These are phyloP conservation scores for Chenopodium quinoa DNA, from an alignment of 148 eudicot genomes.

Conservation along the genomic window DNA sequence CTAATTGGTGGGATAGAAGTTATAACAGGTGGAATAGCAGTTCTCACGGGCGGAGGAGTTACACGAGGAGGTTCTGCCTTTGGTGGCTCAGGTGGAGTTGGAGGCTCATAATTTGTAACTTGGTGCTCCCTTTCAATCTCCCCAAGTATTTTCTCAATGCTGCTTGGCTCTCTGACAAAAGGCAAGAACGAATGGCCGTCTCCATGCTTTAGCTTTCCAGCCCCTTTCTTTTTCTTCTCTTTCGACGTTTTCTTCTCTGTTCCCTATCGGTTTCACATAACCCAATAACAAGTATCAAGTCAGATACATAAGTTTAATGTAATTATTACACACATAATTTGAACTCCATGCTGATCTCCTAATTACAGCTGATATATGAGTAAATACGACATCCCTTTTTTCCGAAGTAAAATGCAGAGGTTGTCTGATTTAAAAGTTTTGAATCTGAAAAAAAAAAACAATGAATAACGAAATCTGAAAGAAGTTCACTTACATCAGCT, in stretches of 20 bases:
- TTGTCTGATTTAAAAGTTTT: background rate
- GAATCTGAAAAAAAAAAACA: background rate
- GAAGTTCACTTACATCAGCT: conserved; percentile 51
- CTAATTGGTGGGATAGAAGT: conserved; percentile 30
- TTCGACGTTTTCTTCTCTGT: conserved; percentile 60
- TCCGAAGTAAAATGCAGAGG: background rate
- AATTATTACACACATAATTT: background rate
- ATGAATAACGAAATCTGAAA: background rate
- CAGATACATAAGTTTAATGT: background rate
- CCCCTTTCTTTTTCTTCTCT: conserved; percentile 72
- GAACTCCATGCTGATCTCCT: background rate
- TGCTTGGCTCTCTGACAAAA: conserved; percentile 77
- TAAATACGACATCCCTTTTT: background rate
- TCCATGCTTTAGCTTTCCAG: conserved; percentile 56
- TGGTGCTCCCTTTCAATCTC: conserved; percentile 65
- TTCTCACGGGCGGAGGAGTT: conserved; percentile 36
- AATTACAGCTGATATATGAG: background rate
- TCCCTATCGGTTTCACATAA: conserved; percentile 36
- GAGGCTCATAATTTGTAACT: conserved; percentile 38
- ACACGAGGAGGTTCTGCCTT: conserved; percentile 38
- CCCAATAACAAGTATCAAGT: background rate
- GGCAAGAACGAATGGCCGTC: conserved; percentile 77
- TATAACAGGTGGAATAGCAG: conserved; percentile 30
- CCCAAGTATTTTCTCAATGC: conserved; percentile 88
- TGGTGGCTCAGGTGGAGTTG: conserved; percentile 48